A percentile compares a stretch with the other conserved stretches of the same genome.
Conservation (phyloP, 495 filamentous ascomycete genomes). For the Recurvomyces mirabilis region DNA sequence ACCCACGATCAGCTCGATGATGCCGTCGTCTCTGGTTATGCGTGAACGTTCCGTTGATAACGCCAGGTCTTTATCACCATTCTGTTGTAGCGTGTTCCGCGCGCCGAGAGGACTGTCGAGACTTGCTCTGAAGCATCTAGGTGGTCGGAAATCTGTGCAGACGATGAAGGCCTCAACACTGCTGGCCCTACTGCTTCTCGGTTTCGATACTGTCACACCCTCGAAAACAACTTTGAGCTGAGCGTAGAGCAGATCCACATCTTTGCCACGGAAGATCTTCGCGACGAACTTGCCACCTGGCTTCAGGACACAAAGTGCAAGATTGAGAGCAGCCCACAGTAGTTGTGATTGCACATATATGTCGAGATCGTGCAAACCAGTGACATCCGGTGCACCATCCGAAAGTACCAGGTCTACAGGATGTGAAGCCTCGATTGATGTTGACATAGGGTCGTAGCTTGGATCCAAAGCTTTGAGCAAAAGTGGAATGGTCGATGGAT, state of each 20-base stretch:
- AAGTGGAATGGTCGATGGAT: constrained; percentile 84
- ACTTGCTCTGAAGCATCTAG: constrained; percentile 46
- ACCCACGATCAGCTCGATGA: constrained; percentile 47
- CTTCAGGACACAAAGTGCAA: constrained; percentile 79
- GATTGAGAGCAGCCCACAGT: constrained; percentile 83
- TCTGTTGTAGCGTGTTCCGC: constrained; percentile 35
- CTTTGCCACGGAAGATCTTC: constrained; percentile 90
- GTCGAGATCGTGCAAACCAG: constrained; percentile 90
- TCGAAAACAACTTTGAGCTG: constrained; percentile 86
- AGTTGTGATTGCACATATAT: constrained; percentile 96
- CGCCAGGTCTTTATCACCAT: neutral
- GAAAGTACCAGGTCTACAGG: constrained; percentile 86
- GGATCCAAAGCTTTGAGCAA: constrained; percentile 76
- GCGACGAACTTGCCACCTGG: constrained; percentile 94
- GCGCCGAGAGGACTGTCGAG: constrained; percentile 56
- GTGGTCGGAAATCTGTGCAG: constrained; percentile 70
- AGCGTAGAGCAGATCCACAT: constrained; percentile 84
- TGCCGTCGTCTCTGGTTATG: constrained; percentile 37
- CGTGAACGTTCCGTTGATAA: constrained; percentile 27
- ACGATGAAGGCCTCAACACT: constrained; percentile 95
- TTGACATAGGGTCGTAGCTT: constrained; percentile 43
- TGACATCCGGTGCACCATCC: constrained; percentile 93
- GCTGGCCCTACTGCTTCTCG: constrained; percentile 81
- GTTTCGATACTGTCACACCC: constrained; percentile 80
- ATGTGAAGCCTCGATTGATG: constrained; percentile 38